These are phyloP conservation scores for Hyphodiscus hymeniophilus DNA, from an alignment of 495 filamentous ascomycete species.

Conservation along the genomic window DNA sequence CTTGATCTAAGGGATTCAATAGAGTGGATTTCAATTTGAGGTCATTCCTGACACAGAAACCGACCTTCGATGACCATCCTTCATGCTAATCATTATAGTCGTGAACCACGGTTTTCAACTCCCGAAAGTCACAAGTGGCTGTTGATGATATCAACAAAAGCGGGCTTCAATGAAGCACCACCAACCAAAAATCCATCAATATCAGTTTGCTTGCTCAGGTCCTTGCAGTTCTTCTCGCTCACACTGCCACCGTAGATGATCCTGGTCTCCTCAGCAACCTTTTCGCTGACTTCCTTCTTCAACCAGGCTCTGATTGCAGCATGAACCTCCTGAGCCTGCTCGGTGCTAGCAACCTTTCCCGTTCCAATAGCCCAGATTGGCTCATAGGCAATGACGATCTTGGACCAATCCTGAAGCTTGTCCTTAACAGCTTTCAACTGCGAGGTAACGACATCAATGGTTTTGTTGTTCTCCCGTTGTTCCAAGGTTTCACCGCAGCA, in stretches of 20 bases:
- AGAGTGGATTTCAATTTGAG: too few species aligned
- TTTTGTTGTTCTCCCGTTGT: slow-evolving; percentile 80
- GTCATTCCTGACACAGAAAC: too few species aligned
- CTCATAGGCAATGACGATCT: slow-evolving; percentile 96
- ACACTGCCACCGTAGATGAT: slow-evolving; percentile 96
- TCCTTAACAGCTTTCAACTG: slow-evolving; percentile 66
- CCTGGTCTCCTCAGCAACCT: slow-evolving; percentile 69
- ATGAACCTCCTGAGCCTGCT: slow-evolving; percentile 95
- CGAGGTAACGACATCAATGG: slow-evolving; percentile 79
- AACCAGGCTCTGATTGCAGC: slow-evolving; percentile 88
- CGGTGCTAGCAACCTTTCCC: slow-evolving; percentile 88
- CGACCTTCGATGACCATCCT: too few species aligned
- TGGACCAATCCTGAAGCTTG: slow-evolving; percentile 73
- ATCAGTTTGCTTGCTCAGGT: slow-evolving; percentile 82
- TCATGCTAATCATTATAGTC: slow-evolving; percentile 1
- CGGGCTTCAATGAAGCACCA: slow-evolving; percentile 96
- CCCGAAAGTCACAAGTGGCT: slow-evolving; percentile 31
- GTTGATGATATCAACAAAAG: slow-evolving; percentile 64
- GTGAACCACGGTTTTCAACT: slow-evolving; percentile 1
- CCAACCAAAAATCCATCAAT: slow-evolving; percentile 98
- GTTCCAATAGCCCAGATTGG: slow-evolving; percentile 99
- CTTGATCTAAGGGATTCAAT: too few species aligned
- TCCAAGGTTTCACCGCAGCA: slow-evolving; percentile 94
- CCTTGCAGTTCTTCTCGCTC: slow-evolving; percentile 95
- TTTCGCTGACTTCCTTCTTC: slow-evolving; percentile 56